These are phyloP conservation scores for Monascus ruber DNA, from an alignment of 2,329 filamentous ascomycete genomes.

Conservation along the genomic window DNA sequence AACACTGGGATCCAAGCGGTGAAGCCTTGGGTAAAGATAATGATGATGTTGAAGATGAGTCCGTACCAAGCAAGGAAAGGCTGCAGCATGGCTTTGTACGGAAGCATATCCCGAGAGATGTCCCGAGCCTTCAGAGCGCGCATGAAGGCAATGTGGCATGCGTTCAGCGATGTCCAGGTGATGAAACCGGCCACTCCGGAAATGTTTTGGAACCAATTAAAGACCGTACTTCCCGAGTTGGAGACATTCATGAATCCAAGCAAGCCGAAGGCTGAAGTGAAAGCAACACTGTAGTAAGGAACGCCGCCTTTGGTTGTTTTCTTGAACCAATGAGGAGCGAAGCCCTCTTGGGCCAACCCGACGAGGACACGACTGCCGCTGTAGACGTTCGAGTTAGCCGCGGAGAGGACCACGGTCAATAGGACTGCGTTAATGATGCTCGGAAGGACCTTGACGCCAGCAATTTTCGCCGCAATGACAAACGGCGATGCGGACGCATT, in stretches of 20 bases:
- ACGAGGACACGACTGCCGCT: conserved; percentile 55
- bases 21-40: conserved; percentile 59
- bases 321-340: conserved; percentile 32
- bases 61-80: conserved; percentile 57
- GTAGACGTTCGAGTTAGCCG: conserved; percentile 31
- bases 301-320: conserved; percentile 31
- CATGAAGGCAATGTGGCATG: conserved; percentile 56
- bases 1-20: conserved; percentile 52
- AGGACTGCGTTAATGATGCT: conserved; percentile 30
- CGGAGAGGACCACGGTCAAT: conserved; percentile 30
- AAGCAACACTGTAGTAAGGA: conserved; percentile 31
- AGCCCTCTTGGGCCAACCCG: conserved; percentile 44
- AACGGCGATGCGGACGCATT: conserved; percentile 27
- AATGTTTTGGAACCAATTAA: conserved; percentile 33
- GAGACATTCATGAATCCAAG: conserved; percentile 60
- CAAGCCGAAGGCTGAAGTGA: conserved; percentile 43
- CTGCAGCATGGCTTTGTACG: conserved; percentile 51
- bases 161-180: conserved; percentile 25
- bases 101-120: conserved; percentile 46
- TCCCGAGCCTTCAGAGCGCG: conserved; percentile 45
- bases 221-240: conserved; percentile 48
- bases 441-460: conserved; percentile 23
- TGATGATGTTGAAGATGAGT: conserved; percentile 52
- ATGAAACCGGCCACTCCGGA: conserved; percentile 25
- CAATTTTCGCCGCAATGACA: conserved; percentile 30